Evolutionary conservation across 1,284 basidiomycete genomes (phyloP), one percentile per base, ranked within the genome.

Genomic region (Ustilago trichophora): DNA sequence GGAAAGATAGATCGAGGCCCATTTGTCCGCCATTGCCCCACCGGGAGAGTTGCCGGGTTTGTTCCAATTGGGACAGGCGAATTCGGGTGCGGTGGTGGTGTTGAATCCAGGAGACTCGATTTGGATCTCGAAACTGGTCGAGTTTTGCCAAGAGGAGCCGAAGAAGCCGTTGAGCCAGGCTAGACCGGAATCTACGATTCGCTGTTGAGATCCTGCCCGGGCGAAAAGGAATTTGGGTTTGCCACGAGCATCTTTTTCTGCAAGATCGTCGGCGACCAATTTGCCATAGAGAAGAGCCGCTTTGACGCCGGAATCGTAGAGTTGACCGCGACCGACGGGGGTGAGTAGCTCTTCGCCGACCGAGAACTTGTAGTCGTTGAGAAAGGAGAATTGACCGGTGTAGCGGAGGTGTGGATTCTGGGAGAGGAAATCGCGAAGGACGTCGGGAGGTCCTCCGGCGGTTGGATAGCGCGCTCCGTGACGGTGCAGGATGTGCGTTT

Each of bases 391-490:
- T 4, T 56, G 57, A 15, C 78, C 78, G 0, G 59, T 34, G 54
- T 71, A 80, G 18, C 43, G 34, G 2, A 66, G 48, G 10, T 38
- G 22, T 6, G 56, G 48, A n/a, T 64, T 47, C 10, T 56, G 33
- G 12, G 18, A n/a, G n/a, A 72, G 51, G 34, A 69, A 65, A n/a
- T 57, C 47, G 25, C 45, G 53, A 4, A 73, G 51, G 22, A 52
- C 42, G 16, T 64, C 52, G 13, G 64, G 62, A 6, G 58, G 62
- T 1, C 63, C 63, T 8, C 54, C 50, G 1, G 63, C 60, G 8
- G 70, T 76, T 0, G 79, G 79, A 35, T 81, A 79, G 15, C 78
- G 58, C 4, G 76, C 65, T 4, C 79, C 79, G 43, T 81, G 78
- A 13, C 78, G 75, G 32, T 77, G 73, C 7, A 81, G 59, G 33